These are phyloP conservation scores for Ophiostoma himal-ulmi DNA, from an alignment of 2,329 filamentous ascomycete species.

Conservation along the genomic window DNA sequence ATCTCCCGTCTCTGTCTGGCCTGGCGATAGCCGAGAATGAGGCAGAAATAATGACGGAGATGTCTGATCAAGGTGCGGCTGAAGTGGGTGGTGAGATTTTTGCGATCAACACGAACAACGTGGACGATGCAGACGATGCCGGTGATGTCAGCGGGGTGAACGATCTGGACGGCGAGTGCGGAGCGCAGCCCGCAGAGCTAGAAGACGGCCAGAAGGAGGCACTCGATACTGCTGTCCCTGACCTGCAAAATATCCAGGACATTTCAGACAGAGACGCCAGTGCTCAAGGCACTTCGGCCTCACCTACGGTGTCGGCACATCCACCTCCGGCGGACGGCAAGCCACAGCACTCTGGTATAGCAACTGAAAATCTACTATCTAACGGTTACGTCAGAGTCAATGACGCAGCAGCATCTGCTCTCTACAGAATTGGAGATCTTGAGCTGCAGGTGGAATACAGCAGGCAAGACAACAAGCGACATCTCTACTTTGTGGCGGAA, in stretches of 20 bases:
- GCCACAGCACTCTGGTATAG: neutral
- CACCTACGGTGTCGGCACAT: neutral
- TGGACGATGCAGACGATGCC: neutral
- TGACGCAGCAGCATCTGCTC: neutral
- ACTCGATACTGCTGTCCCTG: neutral
- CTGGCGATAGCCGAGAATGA: neutral
- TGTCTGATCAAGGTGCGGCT: no score
- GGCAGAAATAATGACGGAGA: neutral
- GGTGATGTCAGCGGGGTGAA: no score
- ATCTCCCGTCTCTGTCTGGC: neutral
- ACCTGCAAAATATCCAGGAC: neutral
- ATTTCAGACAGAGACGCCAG: neutral
- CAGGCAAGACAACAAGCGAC: neutral
- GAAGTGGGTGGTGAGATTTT: no score
- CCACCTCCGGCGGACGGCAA: neutral
- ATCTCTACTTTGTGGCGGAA: neutral
- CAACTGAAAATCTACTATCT: neutral
- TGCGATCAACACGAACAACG: no score
- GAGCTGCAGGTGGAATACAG: neutral
- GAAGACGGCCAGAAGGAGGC: neutral
- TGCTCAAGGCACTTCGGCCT: neutral
- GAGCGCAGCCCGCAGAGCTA: no score
- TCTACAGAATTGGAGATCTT: neutral
- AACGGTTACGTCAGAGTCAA: neutral
- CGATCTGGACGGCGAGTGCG: no score